Evolutionary conservation across 768 basidiomycete species (phyloP).

Genomic region (Leccinum disarticulatum): DNA sequence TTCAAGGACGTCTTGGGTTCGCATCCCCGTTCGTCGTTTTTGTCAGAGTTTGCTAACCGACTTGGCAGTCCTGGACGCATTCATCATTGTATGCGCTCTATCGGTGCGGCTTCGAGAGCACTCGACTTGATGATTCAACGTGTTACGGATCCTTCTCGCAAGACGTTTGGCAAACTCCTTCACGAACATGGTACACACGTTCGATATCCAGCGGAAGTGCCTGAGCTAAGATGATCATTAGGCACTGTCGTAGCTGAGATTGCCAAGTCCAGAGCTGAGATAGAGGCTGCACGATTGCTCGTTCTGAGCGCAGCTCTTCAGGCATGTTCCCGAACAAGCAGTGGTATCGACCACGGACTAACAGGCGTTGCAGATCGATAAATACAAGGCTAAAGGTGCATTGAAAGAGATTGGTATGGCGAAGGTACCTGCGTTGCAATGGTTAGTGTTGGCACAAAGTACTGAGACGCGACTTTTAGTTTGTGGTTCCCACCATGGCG

Average conservation of each 20-base stretch:
- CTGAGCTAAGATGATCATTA: constrained; percentile 28
- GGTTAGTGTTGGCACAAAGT: not conserved
- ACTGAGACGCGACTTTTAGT: constrained; percentile 45
- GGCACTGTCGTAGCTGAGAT: constrained; percentile 90
- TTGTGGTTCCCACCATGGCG: constrained; percentile 92
- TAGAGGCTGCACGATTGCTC: constrained; percentile 83
- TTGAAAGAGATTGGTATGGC: constrained; percentile 97
- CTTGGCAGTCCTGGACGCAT: constrained; percentile 81
- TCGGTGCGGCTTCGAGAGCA: constrained; percentile 83
- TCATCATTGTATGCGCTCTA: constrained; percentile 97
- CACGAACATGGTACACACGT: constrained; percentile 76
- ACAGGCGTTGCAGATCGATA: constrained; percentile 70
- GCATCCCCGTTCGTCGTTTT: constrained; percentile 16
- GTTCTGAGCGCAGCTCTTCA: constrained; percentile 91
- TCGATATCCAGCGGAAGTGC: not conserved
- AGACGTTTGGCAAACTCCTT: constrained; percentile 92
- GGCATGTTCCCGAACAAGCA: constrained; percentile 35
- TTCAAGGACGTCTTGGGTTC: constrained; percentile 93
- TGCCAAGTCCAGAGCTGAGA: constrained; percentile 89
- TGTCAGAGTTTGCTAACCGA: not conserved
- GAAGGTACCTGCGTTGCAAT: constrained; percentile 55
- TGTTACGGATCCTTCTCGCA: constrained; percentile 87
- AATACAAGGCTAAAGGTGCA: constrained; percentile 87
- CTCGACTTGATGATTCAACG: constrained; percentile 87
- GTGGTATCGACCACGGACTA: not conserved